phyloP scores from a whole-genome alignment of 169 alveolate species.

The Theileria luwenshuni region DNA sequence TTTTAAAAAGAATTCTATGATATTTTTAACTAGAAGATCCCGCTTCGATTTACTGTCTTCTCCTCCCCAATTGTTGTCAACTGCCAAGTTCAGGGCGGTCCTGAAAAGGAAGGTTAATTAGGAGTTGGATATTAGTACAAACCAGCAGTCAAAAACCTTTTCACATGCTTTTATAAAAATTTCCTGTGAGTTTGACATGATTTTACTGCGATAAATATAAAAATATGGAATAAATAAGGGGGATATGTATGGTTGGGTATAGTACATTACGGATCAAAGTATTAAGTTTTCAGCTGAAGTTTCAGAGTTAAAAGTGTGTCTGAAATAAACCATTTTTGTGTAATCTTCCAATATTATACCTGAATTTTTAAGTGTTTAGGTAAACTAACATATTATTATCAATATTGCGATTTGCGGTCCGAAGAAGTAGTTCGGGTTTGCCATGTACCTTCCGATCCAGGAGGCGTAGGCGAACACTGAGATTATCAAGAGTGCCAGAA shows the following conservation, averaged over 20 bases:
- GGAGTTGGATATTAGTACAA: background rate
- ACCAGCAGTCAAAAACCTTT: constrained; percentile 65
- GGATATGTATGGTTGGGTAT: background rate
- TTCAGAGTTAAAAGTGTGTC: background rate
- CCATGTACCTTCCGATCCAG: constrained; percentile 59
- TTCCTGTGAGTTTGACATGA: constrained; percentile 28
- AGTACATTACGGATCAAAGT: background rate
- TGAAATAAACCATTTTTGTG: constrained; percentile 22
- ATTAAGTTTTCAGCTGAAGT: background rate
- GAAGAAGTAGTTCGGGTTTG: constrained; percentile 68
- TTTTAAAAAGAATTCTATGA: constrained; percentile 51
- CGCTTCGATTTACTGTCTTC: constrained; percentile 21
- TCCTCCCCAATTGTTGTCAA: constrained; percentile 69
- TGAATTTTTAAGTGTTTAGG: background rate
- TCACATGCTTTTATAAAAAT: constrained; percentile 42
- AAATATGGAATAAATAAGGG: background rate
- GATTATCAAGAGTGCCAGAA: constrained; percentile 27
- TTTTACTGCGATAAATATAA: background rate
- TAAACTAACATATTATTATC: constrained; percentile 42
- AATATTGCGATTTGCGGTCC: constrained; percentile 55
- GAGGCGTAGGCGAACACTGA: constrained; percentile 39
- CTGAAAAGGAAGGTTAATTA: constrained; percentile 25
- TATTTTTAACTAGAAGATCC: constrained; percentile 24
- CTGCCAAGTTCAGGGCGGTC: constrained; percentile 72
- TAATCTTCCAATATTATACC: constrained; percentile 65